Evolutionary conservation across 352 stramenopile species (phyloP), one percentile per base, ranked within the genome.

Genomic region (Globisporangium parvum): DNA sequence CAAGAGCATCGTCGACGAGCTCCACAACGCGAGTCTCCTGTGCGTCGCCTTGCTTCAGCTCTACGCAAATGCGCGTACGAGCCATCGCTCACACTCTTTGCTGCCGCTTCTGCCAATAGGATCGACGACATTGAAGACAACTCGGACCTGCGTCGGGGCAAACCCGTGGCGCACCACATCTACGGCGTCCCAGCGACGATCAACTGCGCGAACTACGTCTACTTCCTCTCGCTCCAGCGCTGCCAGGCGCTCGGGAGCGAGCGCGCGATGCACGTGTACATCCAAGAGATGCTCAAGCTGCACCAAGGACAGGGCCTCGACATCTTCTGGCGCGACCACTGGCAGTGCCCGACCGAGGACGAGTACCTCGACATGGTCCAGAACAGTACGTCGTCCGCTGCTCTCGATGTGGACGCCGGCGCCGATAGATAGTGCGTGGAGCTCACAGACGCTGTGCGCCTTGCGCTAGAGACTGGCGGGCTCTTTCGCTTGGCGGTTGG

Each of bases 61-160:
- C 53, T 14, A 40, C 28, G 48, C 2, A n/a, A 41, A 42, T 42
- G 31, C 18, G 45, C 33, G 15, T 26, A 4, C 2, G 20, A 20
- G 10, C 4, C 49, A 5, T 31, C 14, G 20, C 23, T 56, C 24
- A 1, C 6, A 9, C 6, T 49, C 3, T 37, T 2, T 5, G 26
- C 26, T 11, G 31, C 31, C 10, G 31, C 31, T 11, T 14, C n/a
- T 28, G 15, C 11, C 33, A 1, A 17, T 57, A 87, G 78, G 2
- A 95, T 99, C 51, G 96, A 98, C 70, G 96, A 99, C 65, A 98
- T 99, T 72, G 96, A 99, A 73, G 96, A 99, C 73, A 96, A 96
- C 69, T 98, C 88, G 42, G 96, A 98, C 68, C 80, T 98, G 63
- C 76, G 96, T 15, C 77, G 96, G 6, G 96, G 96, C n/a, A 73